These are phyloP conservation scores for Tetrastigma voinierianum DNA, from an alignment of 164 flowering plant species.

Conservation along the genomic window DNA sequence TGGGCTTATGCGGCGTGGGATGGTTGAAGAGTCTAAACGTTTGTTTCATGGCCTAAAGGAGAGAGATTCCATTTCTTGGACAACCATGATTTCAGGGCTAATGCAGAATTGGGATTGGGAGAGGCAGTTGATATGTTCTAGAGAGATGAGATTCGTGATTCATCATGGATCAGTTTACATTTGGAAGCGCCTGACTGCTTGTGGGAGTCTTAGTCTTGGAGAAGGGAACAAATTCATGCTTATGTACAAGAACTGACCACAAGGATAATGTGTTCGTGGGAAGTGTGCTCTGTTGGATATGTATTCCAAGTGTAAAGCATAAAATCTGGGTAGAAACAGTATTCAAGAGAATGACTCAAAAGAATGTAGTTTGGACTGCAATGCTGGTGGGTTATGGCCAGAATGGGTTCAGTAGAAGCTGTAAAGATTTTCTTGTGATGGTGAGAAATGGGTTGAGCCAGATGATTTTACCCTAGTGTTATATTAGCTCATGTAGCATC, in stretches of 20 bases:
- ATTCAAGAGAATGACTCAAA: slow-evolving; percentile 55
- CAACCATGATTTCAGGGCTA: slow-evolving; percentile 77
- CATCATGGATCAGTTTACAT: slow-evolving; percentile 71
- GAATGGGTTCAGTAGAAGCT: slow-evolving; percentile 75
- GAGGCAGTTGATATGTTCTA: slow-evolving; percentile 57
- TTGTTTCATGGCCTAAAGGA: slow-evolving; percentile 48
- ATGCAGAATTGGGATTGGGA: slow-evolving; percentile 52
- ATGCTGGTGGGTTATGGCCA: slow-evolving; percentile 91
- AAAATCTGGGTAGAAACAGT: slow-evolving; percentile 57
- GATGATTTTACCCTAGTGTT: slow-evolving; percentile 82
- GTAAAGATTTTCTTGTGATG: slow-evolving; percentile 59
- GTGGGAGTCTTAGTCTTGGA: slow-evolving; percentile 55
- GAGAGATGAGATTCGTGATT: slow-evolving; percentile 59
- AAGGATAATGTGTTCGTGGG: slow-evolving; percentile 62
- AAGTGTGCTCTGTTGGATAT: slow-evolving; percentile 87
- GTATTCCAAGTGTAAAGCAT: slow-evolving; percentile 74
- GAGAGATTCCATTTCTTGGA: slow-evolving; percentile 74
- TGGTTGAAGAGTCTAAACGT: slow-evolving; percentile 41
- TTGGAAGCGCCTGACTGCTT: slow-evolving; percentile 79
- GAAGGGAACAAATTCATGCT: slow-evolving; percentile 76
- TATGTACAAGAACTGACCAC: slow-evolving; percentile 46
- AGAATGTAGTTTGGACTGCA: slow-evolving; percentile 86
- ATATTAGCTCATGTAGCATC: slow-evolving; percentile 85
- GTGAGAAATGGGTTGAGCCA: slow-evolving; percentile 62
- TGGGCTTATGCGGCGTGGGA: slow-evolving; percentile 44